These are phyloP conservation scores for Pichia sporocuriosa DNA, from an alignment of 805 yeast genomes.

Conservation along the genomic window DNA sequence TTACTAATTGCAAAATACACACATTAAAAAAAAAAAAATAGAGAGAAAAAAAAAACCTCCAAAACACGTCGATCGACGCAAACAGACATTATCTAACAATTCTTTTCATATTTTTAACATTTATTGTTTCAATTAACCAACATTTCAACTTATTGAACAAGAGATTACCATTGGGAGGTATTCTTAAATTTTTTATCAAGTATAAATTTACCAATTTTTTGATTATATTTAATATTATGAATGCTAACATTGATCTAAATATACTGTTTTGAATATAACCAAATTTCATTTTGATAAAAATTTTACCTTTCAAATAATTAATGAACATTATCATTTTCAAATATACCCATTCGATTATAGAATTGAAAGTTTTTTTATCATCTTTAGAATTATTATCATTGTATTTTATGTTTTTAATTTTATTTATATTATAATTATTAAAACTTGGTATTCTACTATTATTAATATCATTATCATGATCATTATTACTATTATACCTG, in stretches of 20 bases:
- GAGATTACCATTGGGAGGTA: background rate
- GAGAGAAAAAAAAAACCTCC: no score
- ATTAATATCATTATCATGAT: slow-evolving; percentile 2
- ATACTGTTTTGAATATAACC: background rate
- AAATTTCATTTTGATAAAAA: background rate
- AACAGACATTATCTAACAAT: no score
- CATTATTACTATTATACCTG: slow-evolving; percentile 1
- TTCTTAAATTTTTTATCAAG: background rate
- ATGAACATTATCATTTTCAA: slow-evolving; percentile 1
- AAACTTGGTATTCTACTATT: background rate
- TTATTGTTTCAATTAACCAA: no score
- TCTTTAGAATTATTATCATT: background rate
- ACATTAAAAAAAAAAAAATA: no score
- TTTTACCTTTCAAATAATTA: background rate
- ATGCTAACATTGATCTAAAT: background rate
- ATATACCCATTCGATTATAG: slow-evolving; percentile 1
- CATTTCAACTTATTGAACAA: background rate
- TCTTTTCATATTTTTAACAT: no score
- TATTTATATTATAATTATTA: background rate
- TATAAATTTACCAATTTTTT: slow-evolving; percentile 2
- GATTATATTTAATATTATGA: background rate
- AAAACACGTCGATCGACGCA: no score
- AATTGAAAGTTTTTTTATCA: no score
- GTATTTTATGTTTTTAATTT: no score
- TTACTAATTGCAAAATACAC: no score